Conservation (phyloP, 305 asterid species). For the Fraxinus platypoda region DNA sequence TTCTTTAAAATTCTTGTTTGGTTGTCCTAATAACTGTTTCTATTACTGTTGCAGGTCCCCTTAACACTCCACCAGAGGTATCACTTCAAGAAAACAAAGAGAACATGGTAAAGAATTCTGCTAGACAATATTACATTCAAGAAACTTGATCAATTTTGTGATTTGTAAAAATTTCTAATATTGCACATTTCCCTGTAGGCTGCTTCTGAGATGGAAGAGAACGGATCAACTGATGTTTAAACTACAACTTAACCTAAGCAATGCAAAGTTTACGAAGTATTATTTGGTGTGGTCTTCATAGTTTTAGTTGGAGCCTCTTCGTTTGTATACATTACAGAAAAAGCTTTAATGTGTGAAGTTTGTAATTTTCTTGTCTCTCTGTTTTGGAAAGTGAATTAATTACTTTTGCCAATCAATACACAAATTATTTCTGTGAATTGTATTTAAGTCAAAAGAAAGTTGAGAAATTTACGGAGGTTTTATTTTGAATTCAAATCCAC, state of each 20-base stretch:
- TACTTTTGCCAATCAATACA: conserved; percentile 12
- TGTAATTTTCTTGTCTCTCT: conserved; percentile 15
- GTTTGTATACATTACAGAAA: conserved; percentile 40
- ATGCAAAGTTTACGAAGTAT: background rate
- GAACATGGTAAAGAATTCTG: conserved; percentile 54
- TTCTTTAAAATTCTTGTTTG: background rate
- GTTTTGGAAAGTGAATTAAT: conserved; percentile 20
- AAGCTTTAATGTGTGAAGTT: conserved; percentile 41
- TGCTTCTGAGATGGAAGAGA: conserved; percentile 37
- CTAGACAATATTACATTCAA: background rate
- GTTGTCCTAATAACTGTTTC: background rate
- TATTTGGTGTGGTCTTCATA: conserved; percentile 28
- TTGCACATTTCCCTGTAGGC: conserved; percentile 24
- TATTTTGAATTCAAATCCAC: background rate
- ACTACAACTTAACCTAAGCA: background rate
- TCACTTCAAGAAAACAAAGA: conserved; percentile 71
- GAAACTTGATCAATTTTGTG: background rate
- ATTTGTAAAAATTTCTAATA: background rate
- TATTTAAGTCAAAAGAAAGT: conserved; percentile 3
- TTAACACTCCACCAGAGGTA: conserved; percentile 40
- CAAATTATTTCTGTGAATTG: conserved; percentile 12
- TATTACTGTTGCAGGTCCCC: conserved; percentile 37
- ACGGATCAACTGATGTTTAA: conserved; percentile 32
- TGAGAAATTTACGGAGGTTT: background rate
- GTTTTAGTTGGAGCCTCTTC: conserved; percentile 24